Conservation (phyloP, 1,284 basidiomycete genomes). For the Pseudozyma hubeiensis region DNA sequence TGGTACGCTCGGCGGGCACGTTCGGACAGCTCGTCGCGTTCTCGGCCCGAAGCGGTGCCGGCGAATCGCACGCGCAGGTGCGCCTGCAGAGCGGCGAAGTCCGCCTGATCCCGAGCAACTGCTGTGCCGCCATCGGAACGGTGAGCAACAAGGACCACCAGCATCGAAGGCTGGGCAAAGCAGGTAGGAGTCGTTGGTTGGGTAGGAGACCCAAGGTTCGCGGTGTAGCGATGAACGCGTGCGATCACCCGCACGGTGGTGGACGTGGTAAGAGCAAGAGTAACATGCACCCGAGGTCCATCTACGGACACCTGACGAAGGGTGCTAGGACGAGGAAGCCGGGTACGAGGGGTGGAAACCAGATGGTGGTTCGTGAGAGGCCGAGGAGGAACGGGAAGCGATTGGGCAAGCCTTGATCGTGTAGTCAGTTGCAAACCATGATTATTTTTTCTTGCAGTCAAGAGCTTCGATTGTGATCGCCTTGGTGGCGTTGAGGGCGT, state of each 20-base stretch:
- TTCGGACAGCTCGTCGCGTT: slow-evolving; percentile 77
- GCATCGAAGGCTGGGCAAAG: slow-evolving; percentile 86
- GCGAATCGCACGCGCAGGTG: slow-evolving; percentile 79
- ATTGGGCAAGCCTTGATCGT: slow-evolving; percentile 55
- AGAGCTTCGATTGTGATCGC: too few relatives aligned
- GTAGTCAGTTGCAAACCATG: too few relatives aligned
- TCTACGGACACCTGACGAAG: slow-evolving; percentile 91
- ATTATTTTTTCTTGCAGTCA: too few relatives aligned
- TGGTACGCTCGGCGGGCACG: slow-evolving; percentile 89
- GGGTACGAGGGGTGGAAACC: slow-evolving; percentile 86
- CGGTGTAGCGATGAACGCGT: slow-evolving; percentile 98
- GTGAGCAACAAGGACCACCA: slow-evolving; percentile 95
- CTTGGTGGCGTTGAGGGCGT: too few relatives aligned
- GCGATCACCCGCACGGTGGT: slow-evolving; percentile 97
- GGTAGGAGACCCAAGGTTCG: slow-evolving; percentile 87
- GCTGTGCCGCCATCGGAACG: slow-evolving; percentile 88
- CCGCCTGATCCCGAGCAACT: slow-evolving; percentile 83
- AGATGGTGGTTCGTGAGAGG: slow-evolving; percentile 88
- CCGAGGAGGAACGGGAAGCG: slow-evolving; percentile 84
- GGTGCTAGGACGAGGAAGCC: slow-evolving; percentile 92
- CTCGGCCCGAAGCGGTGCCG: slow-evolving; percentile 59
- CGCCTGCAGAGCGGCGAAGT: slow-evolving; percentile 93
- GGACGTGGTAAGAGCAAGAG: slow-evolving; percentile 98
- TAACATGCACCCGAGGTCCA: slow-evolving; percentile 74
- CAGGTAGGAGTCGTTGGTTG: slow-evolving; percentile 88